Base-by-base conservation (phyloP, 345 rosid genomes). In the Lepidium didymum region DNA sequence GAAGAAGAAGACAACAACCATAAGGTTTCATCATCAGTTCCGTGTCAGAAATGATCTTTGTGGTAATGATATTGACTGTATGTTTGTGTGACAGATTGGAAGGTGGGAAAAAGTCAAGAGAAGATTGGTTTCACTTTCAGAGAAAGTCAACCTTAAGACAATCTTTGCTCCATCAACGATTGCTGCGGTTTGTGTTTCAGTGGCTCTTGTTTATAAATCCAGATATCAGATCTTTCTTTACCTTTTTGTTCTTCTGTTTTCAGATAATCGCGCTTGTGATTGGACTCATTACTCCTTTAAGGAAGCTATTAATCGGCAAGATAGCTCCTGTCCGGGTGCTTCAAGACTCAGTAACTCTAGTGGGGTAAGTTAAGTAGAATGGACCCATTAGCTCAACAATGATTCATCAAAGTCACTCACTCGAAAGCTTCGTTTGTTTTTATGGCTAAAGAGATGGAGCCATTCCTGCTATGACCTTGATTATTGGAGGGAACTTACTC, bases 401-500 rank as follows among this genome's bases (percentile, higher is more conserved):
- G 9, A 52, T 25, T 52, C 34, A 57, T 38, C 6, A 35, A 50
- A 31, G 14, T 25, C 9, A 29, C 6, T 57, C 41, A 56, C 13
- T 51, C 12, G 1, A 43, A 51, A 59, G 29, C 14, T 44, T 46
- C 8, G 53, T 51, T 50, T 55, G 9, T 10, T 35, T 62, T 27
- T 25, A 25, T 56, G 43, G 29, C 1, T 68, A 16, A 73, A 87
- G 95, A 55, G 81, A 88, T 61, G 95, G 78, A 40, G 86, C 95
- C 68, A 81, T 88, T 74, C 86, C 95, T 31, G 72, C 84, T 42
- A 65, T 80, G 58, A 88, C 88, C 3, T 46, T 88, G 74, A 79
- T 88, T 15, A 63, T 88, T 11, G 96, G 96, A 59, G 86, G 85
- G 33, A 88, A 86, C 79, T 73, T 86, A 40, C 49, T 67, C 37